Conservation (phyloP, 75 land plant species). For the Cryptomeria japonica region DNA sequence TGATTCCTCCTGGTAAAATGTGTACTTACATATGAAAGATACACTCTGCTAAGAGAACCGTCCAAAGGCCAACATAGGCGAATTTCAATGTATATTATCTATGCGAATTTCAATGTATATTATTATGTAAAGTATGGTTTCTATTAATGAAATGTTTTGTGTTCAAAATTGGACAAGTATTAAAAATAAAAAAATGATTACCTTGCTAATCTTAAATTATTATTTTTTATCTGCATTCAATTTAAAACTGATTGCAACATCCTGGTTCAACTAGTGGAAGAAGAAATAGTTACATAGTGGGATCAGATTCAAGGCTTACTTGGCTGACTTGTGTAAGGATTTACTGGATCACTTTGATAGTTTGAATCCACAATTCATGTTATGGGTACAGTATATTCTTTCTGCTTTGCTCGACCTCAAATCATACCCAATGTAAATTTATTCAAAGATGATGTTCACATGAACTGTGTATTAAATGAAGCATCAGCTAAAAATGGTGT, state of each 20-base stretch:
- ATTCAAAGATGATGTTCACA: background rate
- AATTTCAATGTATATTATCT: conserved; percentile 2
- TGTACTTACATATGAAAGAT: conserved; percentile 2
- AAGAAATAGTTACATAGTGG: background rate
- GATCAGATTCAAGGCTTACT: background rate
- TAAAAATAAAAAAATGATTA: background rate
- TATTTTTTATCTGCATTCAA: background rate
- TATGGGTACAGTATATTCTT: background rate
- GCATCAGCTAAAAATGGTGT: background rate
- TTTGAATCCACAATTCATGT: background rate
- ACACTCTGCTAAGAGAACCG: background rate
- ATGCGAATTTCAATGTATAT: background rate
- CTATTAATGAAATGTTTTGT: background rate
- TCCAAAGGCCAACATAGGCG: background rate
- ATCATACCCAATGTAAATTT: background rate
- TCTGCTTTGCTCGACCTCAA: background rate
- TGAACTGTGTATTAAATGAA: background rate
- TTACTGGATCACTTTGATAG: background rate
- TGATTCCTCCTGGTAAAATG: background rate
- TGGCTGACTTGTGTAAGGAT: background rate
- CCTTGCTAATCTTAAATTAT: background rate
- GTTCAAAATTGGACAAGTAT: background rate
- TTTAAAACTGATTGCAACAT: background rate
- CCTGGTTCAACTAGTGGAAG: background rate
- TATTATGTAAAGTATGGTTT: background rate